Evolutionary conservation across 2,329 filamentous ascomycete species (phyloP).

Genomic region (Neofusicoccum umdonicola): DNA sequence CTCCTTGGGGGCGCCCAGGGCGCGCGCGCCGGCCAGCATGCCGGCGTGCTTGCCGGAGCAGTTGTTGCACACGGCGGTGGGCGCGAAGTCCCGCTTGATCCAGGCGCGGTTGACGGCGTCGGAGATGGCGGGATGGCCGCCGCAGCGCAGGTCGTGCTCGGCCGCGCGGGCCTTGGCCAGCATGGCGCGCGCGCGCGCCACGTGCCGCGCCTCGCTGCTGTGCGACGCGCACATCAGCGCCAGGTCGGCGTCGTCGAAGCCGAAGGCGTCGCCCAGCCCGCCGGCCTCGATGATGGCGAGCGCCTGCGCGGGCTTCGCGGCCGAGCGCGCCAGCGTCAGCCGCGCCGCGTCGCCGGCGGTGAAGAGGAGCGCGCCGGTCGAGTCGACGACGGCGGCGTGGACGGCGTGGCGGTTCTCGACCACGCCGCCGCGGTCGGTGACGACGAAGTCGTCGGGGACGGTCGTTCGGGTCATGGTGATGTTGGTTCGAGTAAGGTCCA

Average conservation of each 20-base stretch:
- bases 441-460: neutral
- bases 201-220: slow-evolving; percentile 44
- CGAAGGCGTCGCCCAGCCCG: slow-evolving; percentile 31
- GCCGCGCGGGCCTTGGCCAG: slow-evolving; percentile 30
- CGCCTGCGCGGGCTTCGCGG: slow-evolving; percentile 48
- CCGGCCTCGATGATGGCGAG: slow-evolving; percentile 47
- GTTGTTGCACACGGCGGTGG: slow-evolving; percentile 44
- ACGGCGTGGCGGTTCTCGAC: slow-evolving; percentile 33
- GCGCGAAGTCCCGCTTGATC: slow-evolving; percentile 39
- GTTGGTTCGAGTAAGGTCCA: no score
- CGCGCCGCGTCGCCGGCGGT: slow-evolving; percentile 42
- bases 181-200: slow-evolving; percentile 40
- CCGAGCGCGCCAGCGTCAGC: slow-evolving; percentile 45
- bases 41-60: slow-evolving; percentile 52
- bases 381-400: slow-evolving; percentile 32
- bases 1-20: slow-evolving; percentile 29
- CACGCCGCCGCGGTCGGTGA: slow-evolving; percentile 5
- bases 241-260: slow-evolving; percentile 43
- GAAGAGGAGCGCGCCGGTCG: slow-evolving; percentile 39
- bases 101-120: slow-evolving; percentile 36
- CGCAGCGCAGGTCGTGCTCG: slow-evolving; percentile 43
- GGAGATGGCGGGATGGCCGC: slow-evolving; percentile 36
- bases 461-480: no score
- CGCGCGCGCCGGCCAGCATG: slow-evolving; percentile 46
- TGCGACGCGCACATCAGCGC: slow-evolving; percentile 51